phyloP scores from a whole-genome alignment of 2,329 filamentous ascomycete species.

The Emericellopsis cladophorae region DNA sequence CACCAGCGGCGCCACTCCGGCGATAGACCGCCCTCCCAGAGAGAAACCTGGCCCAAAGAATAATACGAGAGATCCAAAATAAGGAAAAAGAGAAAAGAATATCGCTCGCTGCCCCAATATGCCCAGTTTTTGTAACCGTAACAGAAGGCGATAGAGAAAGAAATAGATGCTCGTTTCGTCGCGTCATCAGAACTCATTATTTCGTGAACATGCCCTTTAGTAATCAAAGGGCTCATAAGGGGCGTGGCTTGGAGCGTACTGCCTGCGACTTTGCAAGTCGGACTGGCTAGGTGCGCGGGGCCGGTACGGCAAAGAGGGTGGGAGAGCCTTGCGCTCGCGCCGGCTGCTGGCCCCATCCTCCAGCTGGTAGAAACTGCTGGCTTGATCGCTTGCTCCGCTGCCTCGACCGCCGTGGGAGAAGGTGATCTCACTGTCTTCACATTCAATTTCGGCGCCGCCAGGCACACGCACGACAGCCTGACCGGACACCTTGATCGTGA shows the following conservation, averaged over 20 bases:
- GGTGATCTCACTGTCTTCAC: constrained; percentile 48
- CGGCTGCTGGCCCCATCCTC: constrained; percentile 33
- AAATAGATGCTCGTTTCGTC: background rate
- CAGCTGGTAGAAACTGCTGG: constrained; percentile 31
- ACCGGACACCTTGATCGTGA: constrained; percentile 48
- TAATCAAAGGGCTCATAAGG: constrained; percentile 8
- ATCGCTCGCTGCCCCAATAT: background rate
- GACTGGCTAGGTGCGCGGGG: constrained; percentile 36
- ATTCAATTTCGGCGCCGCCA: constrained; percentile 44
- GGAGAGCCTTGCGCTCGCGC: constrained; percentile 26
- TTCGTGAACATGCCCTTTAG: no score
- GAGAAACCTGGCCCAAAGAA: background rate
- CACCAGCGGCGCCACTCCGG: no score
- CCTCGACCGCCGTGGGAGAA: constrained; percentile 23
- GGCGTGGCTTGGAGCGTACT: constrained; percentile 15
- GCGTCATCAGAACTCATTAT: background rate
- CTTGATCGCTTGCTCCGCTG: constrained; percentile 35
- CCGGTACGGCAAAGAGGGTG: constrained; percentile 18
- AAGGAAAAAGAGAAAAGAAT: constrained; percentile 6
- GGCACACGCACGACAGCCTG: constrained; percentile 38
- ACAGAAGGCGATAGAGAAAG: background rate
- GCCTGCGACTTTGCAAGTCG: constrained; percentile 24
- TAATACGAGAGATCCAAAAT: constrained; percentile 4
- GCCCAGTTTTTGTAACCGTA: background rate
- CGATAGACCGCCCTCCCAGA: background rate